A percentile compares a stretch with the other conserved stretches of the same genome.
Evolutionary conservation across 257 asterid genomes (phyloP).

Genomic region (Ilex aquifolium): DNA sequence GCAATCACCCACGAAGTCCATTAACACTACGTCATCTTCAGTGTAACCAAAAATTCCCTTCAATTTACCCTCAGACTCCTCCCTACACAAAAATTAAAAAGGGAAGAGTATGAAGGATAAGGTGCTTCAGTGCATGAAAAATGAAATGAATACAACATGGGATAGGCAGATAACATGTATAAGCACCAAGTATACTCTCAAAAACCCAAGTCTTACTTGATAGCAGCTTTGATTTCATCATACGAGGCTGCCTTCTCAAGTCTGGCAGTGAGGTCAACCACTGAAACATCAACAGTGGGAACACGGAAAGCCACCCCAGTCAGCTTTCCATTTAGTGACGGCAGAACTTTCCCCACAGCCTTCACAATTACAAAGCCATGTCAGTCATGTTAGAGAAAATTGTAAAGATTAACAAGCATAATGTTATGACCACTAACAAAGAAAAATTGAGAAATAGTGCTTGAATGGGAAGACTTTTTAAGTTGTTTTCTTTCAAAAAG

Average conservation of each 20-base stretch:
- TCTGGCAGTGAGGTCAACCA: slow-evolving; percentile 70
- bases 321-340: slow-evolving; percentile 16
- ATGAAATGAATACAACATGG: too few relatives aligned
- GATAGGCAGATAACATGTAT: too few relatives aligned
- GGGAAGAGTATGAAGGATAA: too few relatives aligned
- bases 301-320: slow-evolving; percentile 85
- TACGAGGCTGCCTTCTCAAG: slow-evolving; percentile 63
- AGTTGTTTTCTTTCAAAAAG: too few relatives aligned
- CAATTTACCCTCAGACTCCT: slow-evolving; percentile 65
- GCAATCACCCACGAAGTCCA: slow-evolving; percentile 63
- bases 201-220: slow-evolving; percentile 39
- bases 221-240: slow-evolving; percentile 63
- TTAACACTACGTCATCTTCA: slow-evolving; percentile 72
- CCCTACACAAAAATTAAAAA: slow-evolving; percentile 26
- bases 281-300: slow-evolving; percentile 78
- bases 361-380: background rate
- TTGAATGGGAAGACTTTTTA: too few relatives aligned
- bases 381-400: too few relatives aligned
- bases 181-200: background rate
- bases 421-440: too few relatives aligned
- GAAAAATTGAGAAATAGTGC: too few relatives aligned
- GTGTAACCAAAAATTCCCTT: slow-evolving; percentile 81
- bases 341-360: slow-evolving; percentile 88
- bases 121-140: too few relatives aligned
- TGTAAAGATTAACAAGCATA: too few relatives aligned